Conservation (phyloP, 2,329 filamentous ascomycete genomes). For the Dactylellina drechsleri region DNA sequence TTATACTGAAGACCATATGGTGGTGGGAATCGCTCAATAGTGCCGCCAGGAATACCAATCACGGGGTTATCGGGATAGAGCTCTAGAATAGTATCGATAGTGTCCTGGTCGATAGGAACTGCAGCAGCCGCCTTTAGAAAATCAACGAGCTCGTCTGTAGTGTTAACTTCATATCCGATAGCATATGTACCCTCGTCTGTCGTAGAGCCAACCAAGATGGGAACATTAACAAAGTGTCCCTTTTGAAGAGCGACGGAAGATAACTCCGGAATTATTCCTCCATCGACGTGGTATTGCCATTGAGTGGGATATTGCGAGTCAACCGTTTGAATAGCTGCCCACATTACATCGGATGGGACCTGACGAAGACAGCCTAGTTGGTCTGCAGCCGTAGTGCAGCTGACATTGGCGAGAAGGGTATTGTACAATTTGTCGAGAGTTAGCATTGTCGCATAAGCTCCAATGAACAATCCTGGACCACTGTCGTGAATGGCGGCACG, state of each 20-base stretch:
- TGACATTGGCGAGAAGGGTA: conserved; percentile 69
- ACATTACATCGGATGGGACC: conserved; percentile 62
- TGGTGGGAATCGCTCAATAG: conserved; percentile 33
- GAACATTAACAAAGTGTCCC: conserved; percentile 73
- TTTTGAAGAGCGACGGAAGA: conserved; percentile 68
- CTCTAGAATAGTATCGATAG: conserved; percentile 14
- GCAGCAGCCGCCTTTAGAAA: conserved; percentile 9
- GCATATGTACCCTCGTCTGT: conserved; percentile 69
- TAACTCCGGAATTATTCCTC: conserved; percentile 68
- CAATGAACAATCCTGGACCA: conserved; percentile 62
- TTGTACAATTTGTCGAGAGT: conserved; percentile 73
- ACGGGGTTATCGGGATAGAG: conserved; percentile 42
- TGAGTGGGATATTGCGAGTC: conserved; percentile 64
- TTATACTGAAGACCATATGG: conserved; percentile 66
- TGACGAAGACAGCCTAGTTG: conserved; percentile 74
- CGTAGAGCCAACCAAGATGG: conserved; percentile 72
- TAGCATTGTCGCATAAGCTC: conserved; percentile 68
- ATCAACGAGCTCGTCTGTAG: conserved; percentile 18
- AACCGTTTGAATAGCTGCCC: conserved; percentile 29
- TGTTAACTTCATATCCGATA: conserved; percentile 12
- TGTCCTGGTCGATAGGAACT: conserved; percentile 10
- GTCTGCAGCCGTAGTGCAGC: conserved; percentile 68
- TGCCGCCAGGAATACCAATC: conserved; percentile 27
- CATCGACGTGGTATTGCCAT: conserved; percentile 66
- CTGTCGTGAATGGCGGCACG: conserved; percentile 67